Conservation (phyloP, 75 land plant species). For the Picea sitchensis region DNA sequence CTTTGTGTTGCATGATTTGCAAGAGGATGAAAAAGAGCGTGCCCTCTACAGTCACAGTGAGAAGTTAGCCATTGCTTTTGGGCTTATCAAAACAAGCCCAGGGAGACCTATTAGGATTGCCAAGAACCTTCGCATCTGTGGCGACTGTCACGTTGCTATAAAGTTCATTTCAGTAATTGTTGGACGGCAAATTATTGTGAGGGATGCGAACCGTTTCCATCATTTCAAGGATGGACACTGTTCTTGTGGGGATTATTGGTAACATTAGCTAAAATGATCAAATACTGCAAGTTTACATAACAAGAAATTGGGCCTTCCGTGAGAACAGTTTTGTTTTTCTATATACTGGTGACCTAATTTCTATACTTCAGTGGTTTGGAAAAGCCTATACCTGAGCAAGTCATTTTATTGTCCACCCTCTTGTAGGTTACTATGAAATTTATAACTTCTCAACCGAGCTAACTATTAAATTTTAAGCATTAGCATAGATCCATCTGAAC, state of each 20-base stretch:
- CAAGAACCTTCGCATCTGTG: conserved; percentile 36
- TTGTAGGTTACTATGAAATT: background rate
- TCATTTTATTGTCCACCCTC: background rate
- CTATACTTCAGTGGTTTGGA: background rate
- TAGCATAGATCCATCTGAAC: background rate
- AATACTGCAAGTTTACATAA: background rate
- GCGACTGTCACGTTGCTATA: conserved; percentile 32
- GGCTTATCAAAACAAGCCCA: conserved; percentile 14
- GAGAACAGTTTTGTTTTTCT: background rate
- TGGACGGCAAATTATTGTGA: conserved; percentile 14
- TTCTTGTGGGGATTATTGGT: conserved; percentile 45
- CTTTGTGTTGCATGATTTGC: conserved; percentile 17
- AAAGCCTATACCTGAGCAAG: background rate
- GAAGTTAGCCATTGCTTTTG: conserved; percentile 34
- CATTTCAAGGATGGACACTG: conserved; percentile 23
- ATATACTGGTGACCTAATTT: background rate
- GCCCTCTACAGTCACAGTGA: conserved; percentile 29
- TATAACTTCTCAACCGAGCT: background rate
- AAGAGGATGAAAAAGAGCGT: conserved; percentile 22
- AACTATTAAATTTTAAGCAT: background rate
- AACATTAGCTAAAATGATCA: background rate
- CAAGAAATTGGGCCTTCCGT: background rate
- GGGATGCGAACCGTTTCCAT: conserved; percentile 31
- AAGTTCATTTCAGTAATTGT: conserved; percentile 23
- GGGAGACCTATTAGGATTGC: conserved; percentile 18